Conservation (phyloP, 352 stramenopile genomes). For the Phytophthora syringae region DNA sequence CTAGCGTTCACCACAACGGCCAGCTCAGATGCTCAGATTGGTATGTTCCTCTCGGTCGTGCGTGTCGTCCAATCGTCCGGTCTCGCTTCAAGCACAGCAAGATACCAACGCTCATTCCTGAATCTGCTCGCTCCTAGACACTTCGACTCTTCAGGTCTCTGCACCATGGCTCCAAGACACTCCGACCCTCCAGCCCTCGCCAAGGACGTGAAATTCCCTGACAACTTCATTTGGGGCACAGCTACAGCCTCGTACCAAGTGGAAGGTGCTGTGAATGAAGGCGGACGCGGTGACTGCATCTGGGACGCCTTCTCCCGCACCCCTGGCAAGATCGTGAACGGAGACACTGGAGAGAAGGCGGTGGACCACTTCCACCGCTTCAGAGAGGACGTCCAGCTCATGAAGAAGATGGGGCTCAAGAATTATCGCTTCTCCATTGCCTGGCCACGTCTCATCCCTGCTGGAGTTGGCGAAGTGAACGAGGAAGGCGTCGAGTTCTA, state of each 20-base stretch:
- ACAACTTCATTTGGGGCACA: conserved; percentile 86
- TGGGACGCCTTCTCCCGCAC: conserved; percentile 92
- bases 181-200: conserved; percentile 17
- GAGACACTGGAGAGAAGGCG: conserved; percentile 84
- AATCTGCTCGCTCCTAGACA: conserved; percentile 17
- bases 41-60: no score
- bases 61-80: neutral
- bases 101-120: conserved; percentile 19
- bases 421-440: conserved; percentile 92
- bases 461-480: conserved; percentile 79
- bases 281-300: conserved; percentile 81
- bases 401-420: conserved; percentile 90
- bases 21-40: no score
- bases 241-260: conserved; percentile 94
- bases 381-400: conserved; percentile 91
- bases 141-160: no score
- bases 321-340: conserved; percentile 65
- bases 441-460: conserved; percentile 92
- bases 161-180: no score
- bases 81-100: conserved; percentile 14
- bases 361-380: conserved; percentile 93
- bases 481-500: conserved; percentile 91
- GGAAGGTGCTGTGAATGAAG: no score
- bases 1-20: no score
- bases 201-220: conserved; percentile 50